Base-by-base conservation (phyloP, 2,329 filamentous ascomycete species). In the Cladosporium velox region DNA sequence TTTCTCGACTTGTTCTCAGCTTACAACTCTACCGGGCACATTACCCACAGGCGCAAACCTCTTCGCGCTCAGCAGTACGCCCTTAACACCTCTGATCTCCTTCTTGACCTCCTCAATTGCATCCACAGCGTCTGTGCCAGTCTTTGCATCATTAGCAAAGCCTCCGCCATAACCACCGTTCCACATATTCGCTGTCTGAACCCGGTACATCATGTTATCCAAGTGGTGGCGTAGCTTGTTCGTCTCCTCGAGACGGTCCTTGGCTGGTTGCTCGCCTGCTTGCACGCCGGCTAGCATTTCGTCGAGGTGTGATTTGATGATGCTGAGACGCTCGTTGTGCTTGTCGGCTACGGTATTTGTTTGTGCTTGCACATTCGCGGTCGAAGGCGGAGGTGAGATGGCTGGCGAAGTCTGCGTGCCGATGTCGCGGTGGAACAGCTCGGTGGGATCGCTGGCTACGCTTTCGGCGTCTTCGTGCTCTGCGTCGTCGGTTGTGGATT, bases 381-480 rank as follows among this genome's bases (percentile, higher is more conserved):
- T 21, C 32, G 76, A 76, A 4, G 76, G 71, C 28, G 77, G 71
- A 6, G 81, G 79, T 4, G 82, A 83, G 2, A 82, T 76, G 0
- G 80, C 80, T 1, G 82, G 83, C 0, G 87, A 88, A 0, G 91
- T 95, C 77, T 95, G 91, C 1, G 91, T 91, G 69, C 90, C 91
- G 67, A 92, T 85, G 74, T 95, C 91, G 55, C 91, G 87, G 77
- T 93, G 91, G 78, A 92, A 95, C 68, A 93, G 85, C 77, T 94
- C 91, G 0, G 89, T 88, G 0, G 91, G 91, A 70, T 89, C 87
- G 14, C 85, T 87, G 71, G 79, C 80, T 18, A 80, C 71, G 52
- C 82, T 84, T 26, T 84, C 83, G 15, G 72, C 73, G 52, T 86
- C 83, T 21, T 81, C 80, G n/a, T 77, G 72, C 47, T 80, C 77